Evolutionary conservation across 2,329 filamentous ascomycete genomes (phyloP).

Genomic region (Alternaria arborescens): DNA sequence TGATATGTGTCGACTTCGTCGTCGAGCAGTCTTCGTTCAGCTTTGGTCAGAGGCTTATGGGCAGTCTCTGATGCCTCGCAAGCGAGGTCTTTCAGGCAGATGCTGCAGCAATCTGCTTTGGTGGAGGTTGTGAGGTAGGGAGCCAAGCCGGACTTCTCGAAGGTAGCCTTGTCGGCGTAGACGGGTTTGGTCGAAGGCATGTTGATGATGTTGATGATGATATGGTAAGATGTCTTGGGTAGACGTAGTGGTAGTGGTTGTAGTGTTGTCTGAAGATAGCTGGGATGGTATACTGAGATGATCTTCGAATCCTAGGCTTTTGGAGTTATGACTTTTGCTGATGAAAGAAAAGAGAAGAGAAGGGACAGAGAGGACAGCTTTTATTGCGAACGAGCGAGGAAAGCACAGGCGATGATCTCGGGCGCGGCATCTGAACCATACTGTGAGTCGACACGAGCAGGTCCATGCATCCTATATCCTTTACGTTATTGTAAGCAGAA

Average conservation of each 20-base stretch:
- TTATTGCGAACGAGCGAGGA: neutral
- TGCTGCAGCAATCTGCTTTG: neutral
- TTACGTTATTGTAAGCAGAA: neutral
- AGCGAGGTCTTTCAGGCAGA: constrained; percentile 8
- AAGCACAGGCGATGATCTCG: neutral
- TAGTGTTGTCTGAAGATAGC: neutral
- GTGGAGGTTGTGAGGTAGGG: neutral
- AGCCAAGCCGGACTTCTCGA: neutral
- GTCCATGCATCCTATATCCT: neutral
- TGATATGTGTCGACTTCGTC: neutral
- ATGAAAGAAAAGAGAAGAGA: neutral
- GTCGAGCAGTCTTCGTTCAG: neutral
- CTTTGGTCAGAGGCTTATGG: neutral
- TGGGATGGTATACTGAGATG: neutral
- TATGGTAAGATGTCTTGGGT: neutral
- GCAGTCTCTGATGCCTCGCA: neutral
- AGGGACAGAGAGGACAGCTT: neutral
- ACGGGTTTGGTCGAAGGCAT: neutral
- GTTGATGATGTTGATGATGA: neutral
- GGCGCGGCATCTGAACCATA: neutral
- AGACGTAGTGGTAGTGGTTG: neutral
- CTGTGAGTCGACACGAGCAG: neutral
- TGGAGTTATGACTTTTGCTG: neutral
- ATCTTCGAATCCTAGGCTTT: neutral
- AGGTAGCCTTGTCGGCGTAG: neutral